Conservation (phyloP, 805 yeast species). For the Lipomyces orientalis region DNA sequence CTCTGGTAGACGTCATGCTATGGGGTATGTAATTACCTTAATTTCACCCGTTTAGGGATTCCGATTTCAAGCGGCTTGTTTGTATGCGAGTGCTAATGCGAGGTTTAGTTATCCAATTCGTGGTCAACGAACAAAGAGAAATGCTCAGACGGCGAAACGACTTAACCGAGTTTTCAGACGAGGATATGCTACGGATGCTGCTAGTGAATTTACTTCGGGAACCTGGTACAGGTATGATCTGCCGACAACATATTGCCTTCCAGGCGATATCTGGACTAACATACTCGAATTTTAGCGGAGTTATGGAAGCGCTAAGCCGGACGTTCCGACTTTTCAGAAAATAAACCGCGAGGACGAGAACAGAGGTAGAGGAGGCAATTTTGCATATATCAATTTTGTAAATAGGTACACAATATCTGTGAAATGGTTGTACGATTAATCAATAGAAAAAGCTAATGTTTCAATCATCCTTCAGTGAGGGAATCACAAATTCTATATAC, state of each 20-base stretch:
- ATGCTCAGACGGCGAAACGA: conserved; percentile 87
- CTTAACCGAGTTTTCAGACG: conserved; percentile 68
- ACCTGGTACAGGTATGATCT: not conserved
- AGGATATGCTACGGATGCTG: conserved; percentile 1
- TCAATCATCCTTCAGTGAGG: not conserved
- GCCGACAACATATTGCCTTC: not conserved
- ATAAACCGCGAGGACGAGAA: not conserved
- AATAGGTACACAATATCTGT: not conserved
- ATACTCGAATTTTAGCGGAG: not conserved
- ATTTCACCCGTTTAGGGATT: conserved; percentile 2
- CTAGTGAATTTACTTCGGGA: not conserved
- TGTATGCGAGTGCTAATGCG: conserved; percentile 20
- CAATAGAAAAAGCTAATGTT: not conserved
- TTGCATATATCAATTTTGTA: not conserved
- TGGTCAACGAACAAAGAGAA: conserved; percentile 92
- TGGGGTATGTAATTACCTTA: conserved; percentile 51
- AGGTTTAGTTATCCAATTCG: conserved; percentile 58
- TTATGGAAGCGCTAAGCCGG: not conserved
- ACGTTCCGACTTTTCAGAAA: not conserved
- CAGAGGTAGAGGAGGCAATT: not conserved
- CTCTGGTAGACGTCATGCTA: conserved; percentile 86
- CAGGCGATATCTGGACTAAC: not conserved
- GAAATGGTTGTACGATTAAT: not conserved
- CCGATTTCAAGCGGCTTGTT: conserved; percentile 13
- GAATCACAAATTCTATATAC: not conserved